Evolutionary conservation across 805 yeast genomes (phyloP).

Genomic region (Wickerhamiella domercqiae): DNA sequence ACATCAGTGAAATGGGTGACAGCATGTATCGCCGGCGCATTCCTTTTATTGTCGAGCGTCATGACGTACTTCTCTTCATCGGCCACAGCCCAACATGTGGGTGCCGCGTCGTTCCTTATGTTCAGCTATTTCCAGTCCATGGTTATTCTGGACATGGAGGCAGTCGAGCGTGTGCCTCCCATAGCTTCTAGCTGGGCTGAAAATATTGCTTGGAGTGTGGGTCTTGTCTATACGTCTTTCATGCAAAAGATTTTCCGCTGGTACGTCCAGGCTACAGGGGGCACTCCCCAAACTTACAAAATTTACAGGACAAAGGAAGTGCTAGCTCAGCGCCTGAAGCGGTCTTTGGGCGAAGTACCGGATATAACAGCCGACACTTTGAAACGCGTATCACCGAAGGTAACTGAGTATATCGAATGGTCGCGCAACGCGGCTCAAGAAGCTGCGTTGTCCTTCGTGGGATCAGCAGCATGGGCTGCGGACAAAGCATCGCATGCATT

Average conservation of each 20-base stretch:
- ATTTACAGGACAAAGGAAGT: conserved; percentile 44
- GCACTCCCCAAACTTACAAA: conserved; percentile 56
- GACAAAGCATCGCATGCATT: conserved; percentile 1
- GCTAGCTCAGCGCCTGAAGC: conserved; percentile 51
- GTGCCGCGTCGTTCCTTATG: conserved; percentile 73
- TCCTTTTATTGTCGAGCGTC: conserved; percentile 70
- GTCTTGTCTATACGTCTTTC: conserved; percentile 58
- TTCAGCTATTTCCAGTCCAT: conserved; percentile 81
- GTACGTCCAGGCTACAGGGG: conserved; percentile 93
- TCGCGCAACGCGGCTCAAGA: neutral
- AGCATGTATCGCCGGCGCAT: conserved; percentile 77
- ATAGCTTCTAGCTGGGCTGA: conserved; percentile 87
- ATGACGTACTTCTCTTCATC: conserved; percentile 76
- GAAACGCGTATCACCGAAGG: conserved; percentile 6
- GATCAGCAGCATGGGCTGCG: neutral
- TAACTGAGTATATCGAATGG: conserved; percentile 4
- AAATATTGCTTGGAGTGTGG: conserved; percentile 91
- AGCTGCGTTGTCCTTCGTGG: neutral
- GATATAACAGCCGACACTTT: conserved; percentile 28
- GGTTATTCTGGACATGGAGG: conserved; percentile 69
- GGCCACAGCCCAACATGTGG: conserved; percentile 73
- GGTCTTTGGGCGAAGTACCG: conserved; percentile 26
- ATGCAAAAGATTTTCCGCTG: conserved; percentile 82
- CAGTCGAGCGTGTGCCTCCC: conserved; percentile 78
- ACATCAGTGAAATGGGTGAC: conserved; percentile 84